Conservation (phyloP, 148 eudicot species). For the Amaranthus hypochondriacus region DNA sequence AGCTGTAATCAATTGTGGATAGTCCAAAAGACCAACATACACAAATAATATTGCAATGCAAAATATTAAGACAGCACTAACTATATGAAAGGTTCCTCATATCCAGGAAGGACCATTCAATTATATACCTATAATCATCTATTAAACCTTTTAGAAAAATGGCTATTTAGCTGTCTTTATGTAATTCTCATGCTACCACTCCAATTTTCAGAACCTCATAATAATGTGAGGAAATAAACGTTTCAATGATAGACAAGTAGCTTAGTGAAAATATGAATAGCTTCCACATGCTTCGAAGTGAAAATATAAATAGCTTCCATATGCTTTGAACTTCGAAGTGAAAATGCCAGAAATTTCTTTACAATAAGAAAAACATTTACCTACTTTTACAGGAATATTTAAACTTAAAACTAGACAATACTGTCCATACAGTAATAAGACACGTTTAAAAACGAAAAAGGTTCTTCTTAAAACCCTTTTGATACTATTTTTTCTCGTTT, state of each 20-base stretch:
- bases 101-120: not conserved
- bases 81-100: not conserved
- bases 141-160: not conserved
- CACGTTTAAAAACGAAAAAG: not conserved
- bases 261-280: not conserved
- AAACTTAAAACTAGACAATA: not conserved
- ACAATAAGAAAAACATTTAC: no score
- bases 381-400: not conserved
- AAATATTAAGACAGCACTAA: not conserved
- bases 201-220: not conserved
- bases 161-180: not conserved
- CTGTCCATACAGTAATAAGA: not conserved
- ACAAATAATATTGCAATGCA: not conserved
- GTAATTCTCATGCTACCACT: not conserved
- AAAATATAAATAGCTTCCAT: not conserved
- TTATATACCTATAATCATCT: not conserved
- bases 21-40: slow-evolving; percentile 5
- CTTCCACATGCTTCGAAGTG: not conserved
- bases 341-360: no score
- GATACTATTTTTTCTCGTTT: not conserved
- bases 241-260: not conserved
- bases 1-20: slow-evolving; percentile 13
- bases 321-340: not conserved
- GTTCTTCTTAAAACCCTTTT: not conserved
- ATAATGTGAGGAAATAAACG: not conserved